A percentile compares a stretch with the other conserved stretches of the same genome.
Conservation (phyloP, 179 eudicot genomes). For the Dionaea muscipula region DNA sequence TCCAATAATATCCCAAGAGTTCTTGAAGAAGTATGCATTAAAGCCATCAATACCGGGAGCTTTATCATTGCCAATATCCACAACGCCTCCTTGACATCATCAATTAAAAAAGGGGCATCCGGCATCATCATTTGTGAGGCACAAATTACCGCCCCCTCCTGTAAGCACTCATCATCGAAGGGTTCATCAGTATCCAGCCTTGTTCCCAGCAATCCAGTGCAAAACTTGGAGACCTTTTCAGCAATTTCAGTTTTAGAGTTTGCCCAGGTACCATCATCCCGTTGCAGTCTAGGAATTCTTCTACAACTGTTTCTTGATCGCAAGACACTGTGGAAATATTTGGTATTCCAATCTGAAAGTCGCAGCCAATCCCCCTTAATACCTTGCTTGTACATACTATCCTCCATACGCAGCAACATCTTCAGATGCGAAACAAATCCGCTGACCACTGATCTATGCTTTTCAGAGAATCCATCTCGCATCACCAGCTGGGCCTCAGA, state of each 20-base stretch:
- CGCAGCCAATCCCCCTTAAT: too few relatives aligned
- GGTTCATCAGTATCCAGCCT: neutral
- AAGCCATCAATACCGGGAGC: neutral
- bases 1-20: neutral
- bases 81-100: neutral
- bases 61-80: neutral
- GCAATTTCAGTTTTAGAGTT: neutral
- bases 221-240: neutral
- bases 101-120: neutral
- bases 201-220: neutral
- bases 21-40: neutral
- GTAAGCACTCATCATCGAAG: neutral
- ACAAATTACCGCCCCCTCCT: neutral
- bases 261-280: too few relatives aligned
- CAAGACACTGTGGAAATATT: too few relatives aligned
- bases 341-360: too few relatives aligned
- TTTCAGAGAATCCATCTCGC: too few relatives aligned
- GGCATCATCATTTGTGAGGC: neutral
- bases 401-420: too few relatives aligned
- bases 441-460: too few relatives aligned
- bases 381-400: too few relatives aligned
- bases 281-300: too few relatives aligned
- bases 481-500: too few relatives aligned
- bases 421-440: too few relatives aligned
- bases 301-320: too few relatives aligned